Evolutionary conservation across 805 yeast genomes (phyloP).

Genomic region (Candida boidinii): DNA sequence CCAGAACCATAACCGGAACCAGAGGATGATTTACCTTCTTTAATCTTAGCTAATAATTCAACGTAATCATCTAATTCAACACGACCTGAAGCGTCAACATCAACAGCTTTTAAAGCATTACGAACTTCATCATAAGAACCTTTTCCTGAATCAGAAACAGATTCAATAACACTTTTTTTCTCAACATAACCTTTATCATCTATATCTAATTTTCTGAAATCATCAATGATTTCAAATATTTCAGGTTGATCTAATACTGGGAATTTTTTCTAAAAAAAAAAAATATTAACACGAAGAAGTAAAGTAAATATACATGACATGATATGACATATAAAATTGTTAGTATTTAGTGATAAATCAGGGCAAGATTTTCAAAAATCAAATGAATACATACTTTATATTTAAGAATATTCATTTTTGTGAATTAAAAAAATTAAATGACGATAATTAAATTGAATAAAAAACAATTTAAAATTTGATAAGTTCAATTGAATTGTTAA

Average conservation of each 20-base stretch:
- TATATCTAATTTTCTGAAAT: conserved; percentile 74
- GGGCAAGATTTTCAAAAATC: too few relatives aligned
- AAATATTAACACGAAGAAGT: too few relatives aligned
- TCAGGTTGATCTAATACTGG: conserved; percentile 84
- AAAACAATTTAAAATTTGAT: too few relatives aligned
- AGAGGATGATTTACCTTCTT: conserved; percentile 32
- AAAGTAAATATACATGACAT: too few relatives aligned
- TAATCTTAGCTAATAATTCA: conserved; percentile 70
- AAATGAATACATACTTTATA: neutral
- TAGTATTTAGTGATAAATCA: neutral
- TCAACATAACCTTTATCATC: conserved; percentile 95
- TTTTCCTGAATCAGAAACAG: conserved; percentile 69
- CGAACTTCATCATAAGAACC: conserved; percentile 88
- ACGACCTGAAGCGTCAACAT: conserved; percentile 94
- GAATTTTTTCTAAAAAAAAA: conserved; percentile 55
- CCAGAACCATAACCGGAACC: conserved; percentile 15
- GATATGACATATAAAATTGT: too few relatives aligned
- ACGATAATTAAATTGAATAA: too few relatives aligned
- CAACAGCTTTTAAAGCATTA: conserved; percentile 83
- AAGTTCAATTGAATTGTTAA: too few relatives aligned
- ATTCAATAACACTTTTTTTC: conserved; percentile 81
- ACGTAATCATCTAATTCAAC: conserved; percentile 96
- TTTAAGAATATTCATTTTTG: neutral
- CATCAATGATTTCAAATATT: conserved; percentile 75
- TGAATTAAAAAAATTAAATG: too few relatives aligned